Evolutionary conservation across 1,284 basidiomycete genomes (phyloP), one percentile per base, ranked within the genome.

Genomic region (Ganoderma resinaceum): DNA sequence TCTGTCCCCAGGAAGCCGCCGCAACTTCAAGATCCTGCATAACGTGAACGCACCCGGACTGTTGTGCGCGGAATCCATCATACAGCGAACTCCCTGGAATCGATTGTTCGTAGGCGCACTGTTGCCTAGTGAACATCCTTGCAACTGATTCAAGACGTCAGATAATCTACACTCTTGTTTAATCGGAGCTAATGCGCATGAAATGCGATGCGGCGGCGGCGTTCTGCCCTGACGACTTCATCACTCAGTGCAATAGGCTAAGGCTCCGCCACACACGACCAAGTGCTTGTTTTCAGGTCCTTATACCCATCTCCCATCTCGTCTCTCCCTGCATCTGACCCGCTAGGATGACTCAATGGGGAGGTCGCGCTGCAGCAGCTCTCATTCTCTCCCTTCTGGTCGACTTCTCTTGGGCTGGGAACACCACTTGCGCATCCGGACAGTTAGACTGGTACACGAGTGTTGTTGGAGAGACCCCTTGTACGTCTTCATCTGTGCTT

Each of bases 371-470:
- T 52, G 23, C 46, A 12, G 12, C 29, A 6, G 12, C 23, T 52
- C 46, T 52, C 23, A n/a, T 52, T 23, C 46, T 52, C 14, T 52
- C 46, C 0, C 46, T 52, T 52, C 46, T 52, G 23, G 46, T 26
- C 46, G 46, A 52, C 46, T 26, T 52, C 29, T 52, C 23, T 52
- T 52, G 23, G 23, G 55, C 71, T 8, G 71, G 71, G 2, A 70
- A 68, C 42, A 71, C 70, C 2, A 69, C 71, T n/a, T 73, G 72
- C 62, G 68, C 67, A 16, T 67, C 66, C 23, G 23, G 35, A 2
- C 69, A 70, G 46, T 43, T 73, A 38, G 72, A 73, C 23, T 73
- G 72, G 72, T 73, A 73, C 40, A 66, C 70, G 12, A 65, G 62
- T 11, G 66, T 69, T 18, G 70, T 73, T 1, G 72, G 72, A 14